phyloP scores from a whole-genome alignment of 2,329 filamentous ascomycete genomes.

The Biscogniauxia sp. region DNA sequence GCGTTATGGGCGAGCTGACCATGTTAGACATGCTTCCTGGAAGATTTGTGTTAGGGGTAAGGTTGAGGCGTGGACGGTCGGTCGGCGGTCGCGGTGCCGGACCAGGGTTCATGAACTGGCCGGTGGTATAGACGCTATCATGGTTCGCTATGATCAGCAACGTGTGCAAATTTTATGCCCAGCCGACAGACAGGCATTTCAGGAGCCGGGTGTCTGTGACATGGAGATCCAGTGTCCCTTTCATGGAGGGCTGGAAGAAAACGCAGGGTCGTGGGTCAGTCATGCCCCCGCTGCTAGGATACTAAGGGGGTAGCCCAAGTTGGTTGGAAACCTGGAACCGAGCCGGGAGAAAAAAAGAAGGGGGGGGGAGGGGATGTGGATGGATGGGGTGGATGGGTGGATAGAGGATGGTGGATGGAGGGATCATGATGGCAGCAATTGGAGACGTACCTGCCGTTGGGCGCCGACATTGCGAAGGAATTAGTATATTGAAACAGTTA shows the following conservation, averaged over 20 bases:
- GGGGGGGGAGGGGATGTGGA: too few species aligned
- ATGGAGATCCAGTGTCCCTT: not conserved
- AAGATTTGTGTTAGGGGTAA: constrained; percentile 68
- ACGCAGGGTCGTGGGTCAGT: not conserved
- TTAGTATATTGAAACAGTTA: constrained; percentile 5
- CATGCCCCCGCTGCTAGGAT: constrained; percentile 4
- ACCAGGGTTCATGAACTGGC: constrained; percentile 92
- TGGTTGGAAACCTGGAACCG: not conserved
- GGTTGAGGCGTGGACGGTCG: constrained; percentile 76
- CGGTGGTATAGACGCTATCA: constrained; percentile 55
- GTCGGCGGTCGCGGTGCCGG: constrained; percentile 88
- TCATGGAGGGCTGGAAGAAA: not conserved
- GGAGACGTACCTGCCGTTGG: constrained; percentile 27
- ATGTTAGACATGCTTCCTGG: constrained; percentile 78
- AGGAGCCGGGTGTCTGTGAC: not conserved
- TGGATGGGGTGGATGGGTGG: not conserved
- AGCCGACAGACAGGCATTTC: not conserved
- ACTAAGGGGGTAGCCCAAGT: not conserved
- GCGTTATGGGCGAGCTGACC: constrained; percentile 69
- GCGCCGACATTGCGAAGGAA: constrained; percentile 24
- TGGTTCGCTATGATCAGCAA: constrained; percentile 28
- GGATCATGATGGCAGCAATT: constrained; percentile 2
- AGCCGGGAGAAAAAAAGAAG: not conserved
- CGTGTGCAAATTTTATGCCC: not conserved
- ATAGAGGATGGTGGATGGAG: constrained; percentile 2